Evolutionary conservation across 2,329 filamentous ascomycete genomes (phyloP).

Genomic region (Aschersonia sp.): DNA sequence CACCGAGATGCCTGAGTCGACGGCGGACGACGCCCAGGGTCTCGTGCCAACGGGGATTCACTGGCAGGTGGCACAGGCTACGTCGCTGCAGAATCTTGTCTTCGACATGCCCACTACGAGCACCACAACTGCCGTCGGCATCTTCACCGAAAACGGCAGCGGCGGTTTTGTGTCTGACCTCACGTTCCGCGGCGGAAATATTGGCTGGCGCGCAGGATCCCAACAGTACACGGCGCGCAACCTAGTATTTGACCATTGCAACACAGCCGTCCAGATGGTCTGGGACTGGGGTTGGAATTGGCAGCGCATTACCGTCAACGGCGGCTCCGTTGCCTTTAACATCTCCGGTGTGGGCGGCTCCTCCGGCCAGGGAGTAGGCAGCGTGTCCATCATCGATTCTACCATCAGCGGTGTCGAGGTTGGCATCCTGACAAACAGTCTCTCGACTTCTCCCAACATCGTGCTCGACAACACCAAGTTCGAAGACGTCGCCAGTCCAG

Average conservation of each 20-base stretch:
- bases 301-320: slow-evolving; percentile 6
- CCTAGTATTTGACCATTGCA: neutral
- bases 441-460: neutral
- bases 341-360: slow-evolving; percentile 2
- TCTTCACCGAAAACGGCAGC: slow-evolving; percentile 17
- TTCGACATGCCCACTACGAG: neutral
- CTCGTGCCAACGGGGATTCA: slow-evolving; percentile 29
- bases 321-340: slow-evolving; percentile 3
- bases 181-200: slow-evolving; percentile 41
- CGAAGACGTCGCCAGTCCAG: neutral
- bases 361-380: neutral
- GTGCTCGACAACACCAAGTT: neutral
- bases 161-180: slow-evolving; percentile 40
- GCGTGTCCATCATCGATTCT: slow-evolving; percentile 1
- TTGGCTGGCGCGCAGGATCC: slow-evolving; percentile 19
- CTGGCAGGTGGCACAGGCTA: slow-evolving; percentile 42
- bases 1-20: slow-evolving; percentile 27
- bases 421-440: neutral
- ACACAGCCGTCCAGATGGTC: slow-evolving; percentile 48
- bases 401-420: neutral
- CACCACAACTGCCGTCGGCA: slow-evolving; percentile 1
- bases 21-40: slow-evolving; percentile 7
- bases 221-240: slow-evolving; percentile 44
- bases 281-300: slow-evolving; percentile 61
- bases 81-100: neutral